A percentile compares a stretch with the other conserved stretches of the same genome.
These are phyloP conservation scores for Coemansia sp. DNA, from an alignment of 192 early-diverging fungal genomes.

Conservation along the genomic window DNA sequence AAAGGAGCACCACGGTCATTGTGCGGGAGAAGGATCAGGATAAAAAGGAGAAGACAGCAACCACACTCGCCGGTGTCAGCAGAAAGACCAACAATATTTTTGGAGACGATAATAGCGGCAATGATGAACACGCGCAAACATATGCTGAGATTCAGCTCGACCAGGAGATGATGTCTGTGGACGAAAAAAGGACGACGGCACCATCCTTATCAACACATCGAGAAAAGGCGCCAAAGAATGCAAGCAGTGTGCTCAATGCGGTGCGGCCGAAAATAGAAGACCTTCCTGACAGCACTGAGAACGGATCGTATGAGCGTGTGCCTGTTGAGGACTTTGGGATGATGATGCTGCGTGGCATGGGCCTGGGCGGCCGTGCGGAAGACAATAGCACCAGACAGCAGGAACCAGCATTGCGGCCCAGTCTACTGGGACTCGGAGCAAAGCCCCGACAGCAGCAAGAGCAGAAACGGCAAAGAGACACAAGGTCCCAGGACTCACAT, in stretches of 20 bases:
- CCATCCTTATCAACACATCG: not conserved
- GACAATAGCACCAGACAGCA: not conserved
- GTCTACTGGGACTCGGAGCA: constrained; percentile 82
- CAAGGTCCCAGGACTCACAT: too few species aligned
- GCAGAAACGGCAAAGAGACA: not conserved
- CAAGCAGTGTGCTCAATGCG: not conserved
- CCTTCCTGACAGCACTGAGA: constrained; percentile 26
- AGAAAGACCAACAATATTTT: not conserved
- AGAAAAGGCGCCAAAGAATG: not conserved
- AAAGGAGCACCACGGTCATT: too few species aligned
- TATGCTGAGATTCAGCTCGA: not conserved
- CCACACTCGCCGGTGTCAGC: not conserved
- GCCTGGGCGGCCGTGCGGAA: constrained; percentile 61
- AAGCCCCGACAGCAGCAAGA: constrained; percentile 48
- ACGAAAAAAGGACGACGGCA: not conserved
- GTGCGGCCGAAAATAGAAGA: constrained; percentile 39
- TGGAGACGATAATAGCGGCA: not conserved
- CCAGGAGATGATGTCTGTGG: not conserved
- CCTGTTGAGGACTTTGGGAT: constrained; percentile 89
- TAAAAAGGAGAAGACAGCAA: not conserved
- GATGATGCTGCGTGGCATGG: constrained; percentile 87
- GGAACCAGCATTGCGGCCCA: constrained; percentile 55
- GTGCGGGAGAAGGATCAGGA: not conserved
- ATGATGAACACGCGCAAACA: not conserved
- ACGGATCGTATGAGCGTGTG: constrained; percentile 74